Evolutionary conservation across 2,329 filamentous ascomycete species (phyloP), one percentile per base, ranked within the genome.

Genomic region (Aspergillus ochraceus): DNA sequence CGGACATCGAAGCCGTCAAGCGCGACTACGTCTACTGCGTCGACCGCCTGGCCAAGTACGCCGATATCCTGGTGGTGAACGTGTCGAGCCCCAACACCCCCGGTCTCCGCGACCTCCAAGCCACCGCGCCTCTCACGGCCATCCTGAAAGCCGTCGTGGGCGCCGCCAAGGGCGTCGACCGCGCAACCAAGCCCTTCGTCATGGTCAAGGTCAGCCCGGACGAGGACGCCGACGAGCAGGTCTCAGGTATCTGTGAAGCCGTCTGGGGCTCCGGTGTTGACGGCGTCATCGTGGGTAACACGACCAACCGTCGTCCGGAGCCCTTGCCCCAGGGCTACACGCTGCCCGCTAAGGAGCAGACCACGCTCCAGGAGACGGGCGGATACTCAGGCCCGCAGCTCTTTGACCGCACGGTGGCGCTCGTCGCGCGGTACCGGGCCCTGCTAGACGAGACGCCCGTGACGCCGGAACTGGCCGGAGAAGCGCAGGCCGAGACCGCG

Each of bases 191-290:
- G 70, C 91, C 91, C 0, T 87, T 83, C 59, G 91, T 99, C 59
- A 97, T 99, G 91, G 95, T 99, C 70, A 99, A 99, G 81, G 94
- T 99, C 20, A 96, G 91, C 60, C 95, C 95, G 0, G 95, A 99
- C 68, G 95, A 98, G 78, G 92, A 97, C 73, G 87, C 89, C 20
- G 88, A 92, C 55, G 81, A 87, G 58, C 92, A 99, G 74, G 86
- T 99, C 62, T 84, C 88, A 47, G 95, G 93, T 9, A 96, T 99
- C 58, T 94, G 92, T 61, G 86, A 92, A 67, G 93, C 93, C 0
- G 88, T 97, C 12, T 90, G 87, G 81, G 82, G 83, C 66, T 92
- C 90, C 61, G 93, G 93, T 6, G 93, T 98, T 2, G 93, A 97
- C 68, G 95, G 95, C 29, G 87, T 99, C 39, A 97, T 99, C 63